A percentile compares a stretch with the other conserved stretches of the same genome.
Evolutionary conservation across 306 rosid species (phyloP).

Genomic region (Medicago arabica): DNA sequence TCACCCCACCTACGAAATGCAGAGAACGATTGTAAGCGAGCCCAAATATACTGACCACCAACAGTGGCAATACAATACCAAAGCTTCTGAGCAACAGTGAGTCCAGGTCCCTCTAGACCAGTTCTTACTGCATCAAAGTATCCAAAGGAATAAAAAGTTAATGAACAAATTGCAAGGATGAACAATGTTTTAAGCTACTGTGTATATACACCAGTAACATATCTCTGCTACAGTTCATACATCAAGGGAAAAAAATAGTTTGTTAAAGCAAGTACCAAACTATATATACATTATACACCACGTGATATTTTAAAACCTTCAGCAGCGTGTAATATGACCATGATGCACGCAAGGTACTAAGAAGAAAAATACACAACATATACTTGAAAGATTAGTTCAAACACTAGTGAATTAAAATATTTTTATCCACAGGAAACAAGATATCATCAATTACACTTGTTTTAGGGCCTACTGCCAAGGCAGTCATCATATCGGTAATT

Average conservation of each 20-base stretch:
- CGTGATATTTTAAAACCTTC: conserved; percentile 1
- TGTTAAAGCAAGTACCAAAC: conserved; percentile 10
- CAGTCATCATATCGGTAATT: not conserved
- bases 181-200: not conserved
- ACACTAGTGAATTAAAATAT: not conserved
- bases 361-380: not conserved
- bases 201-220: too few species aligned
- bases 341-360: conserved; percentile 4
- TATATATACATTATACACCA: not conserved
- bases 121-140: conserved; percentile 77
- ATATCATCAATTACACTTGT: not conserved
- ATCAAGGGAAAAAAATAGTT: not conserved
- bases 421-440: conserved; percentile 16
- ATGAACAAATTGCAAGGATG: not conserved
- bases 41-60: conserved; percentile 97
- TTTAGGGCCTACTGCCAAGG: not conserved
- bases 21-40: conserved; percentile 92
- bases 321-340: conserved; percentile 7
- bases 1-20: conserved; percentile 99
- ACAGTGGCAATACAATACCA: conserved; percentile 95
- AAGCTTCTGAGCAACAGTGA: conserved; percentile 84
- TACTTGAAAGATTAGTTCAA: not conserved
- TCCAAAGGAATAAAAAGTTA: conserved; percentile 31
- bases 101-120: conserved; percentile 98
- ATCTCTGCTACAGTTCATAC: too few species aligned